These are phyloP conservation scores for Trypanosoma theileri DNA, from an alignment of 208 protist genomes.

Conservation along the genomic window DNA sequence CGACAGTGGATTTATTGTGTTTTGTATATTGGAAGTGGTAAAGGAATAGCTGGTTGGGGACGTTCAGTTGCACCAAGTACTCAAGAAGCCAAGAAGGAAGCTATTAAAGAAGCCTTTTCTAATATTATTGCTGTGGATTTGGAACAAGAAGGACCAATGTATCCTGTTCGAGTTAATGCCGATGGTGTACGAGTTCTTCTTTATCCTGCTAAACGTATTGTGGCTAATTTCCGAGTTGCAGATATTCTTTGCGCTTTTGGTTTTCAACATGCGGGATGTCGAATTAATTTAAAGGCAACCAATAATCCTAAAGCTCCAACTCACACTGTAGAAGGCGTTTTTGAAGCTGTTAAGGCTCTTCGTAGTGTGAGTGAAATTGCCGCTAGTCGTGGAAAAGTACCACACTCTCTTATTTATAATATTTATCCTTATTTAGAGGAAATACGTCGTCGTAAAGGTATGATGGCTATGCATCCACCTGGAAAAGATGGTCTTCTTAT, in stretches of 20 bases:
- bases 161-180: slow-evolving; percentile 89
- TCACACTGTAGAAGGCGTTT: slow-evolving; percentile 90
- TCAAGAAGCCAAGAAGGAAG: slow-evolving; percentile 90
- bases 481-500: slow-evolving; percentile 91
- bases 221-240: slow-evolving; percentile 90
- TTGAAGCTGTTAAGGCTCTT: slow-evolving; percentile 89
- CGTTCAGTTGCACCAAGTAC: slow-evolving; percentile 88
- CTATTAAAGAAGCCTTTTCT: slow-evolving; percentile 87
- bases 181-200: slow-evolving; percentile 88
- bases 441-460: slow-evolving; percentile 88
- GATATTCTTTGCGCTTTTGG: slow-evolving; percentile 94
- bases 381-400: slow-evolving; percentile 90
- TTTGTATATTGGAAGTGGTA: slow-evolving; percentile 90
- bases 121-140: slow-evolving; percentile 93
- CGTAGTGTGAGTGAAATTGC: slow-evolving; percentile 91
- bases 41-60: slow-evolving; percentile 91
- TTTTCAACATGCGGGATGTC: slow-evolving; percentile 90
- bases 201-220: slow-evolving; percentile 88
- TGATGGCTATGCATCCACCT: slow-evolving; percentile 93
- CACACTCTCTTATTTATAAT: slow-evolving; percentile 91
- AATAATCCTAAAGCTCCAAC: slow-evolving; percentile 90
- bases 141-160: slow-evolving; percentile 93
- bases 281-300: slow-evolving; percentile 75
- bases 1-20: slow-evolving; percentile 93
- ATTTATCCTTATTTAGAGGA: slow-evolving; percentile 94